Evolutionary conservation across 139 green algal species (phyloP).

Genomic region (Coelastrella sp.): DNA sequence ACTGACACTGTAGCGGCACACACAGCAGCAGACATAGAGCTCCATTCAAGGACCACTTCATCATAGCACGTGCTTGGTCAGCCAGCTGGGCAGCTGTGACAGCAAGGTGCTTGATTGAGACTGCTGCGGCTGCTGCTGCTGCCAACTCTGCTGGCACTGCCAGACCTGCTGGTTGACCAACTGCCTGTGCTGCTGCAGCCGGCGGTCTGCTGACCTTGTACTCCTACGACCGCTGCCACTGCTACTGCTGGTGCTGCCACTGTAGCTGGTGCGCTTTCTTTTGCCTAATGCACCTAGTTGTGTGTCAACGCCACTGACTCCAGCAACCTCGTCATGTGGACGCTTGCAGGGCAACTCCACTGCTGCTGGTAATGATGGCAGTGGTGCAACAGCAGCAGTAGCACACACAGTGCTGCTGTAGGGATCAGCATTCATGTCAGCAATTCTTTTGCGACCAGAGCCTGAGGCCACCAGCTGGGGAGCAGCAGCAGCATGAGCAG

Average conservation of each 20-base stretch:
- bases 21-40: neutral
- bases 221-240: too few relatives aligned
- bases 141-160: too few relatives aligned
- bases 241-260: neutral
- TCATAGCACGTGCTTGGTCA: slow-evolving; percentile 1
- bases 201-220: too few relatives aligned
- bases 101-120: neutral
- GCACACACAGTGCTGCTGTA: too few relatives aligned
- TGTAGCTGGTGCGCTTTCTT: neutral
- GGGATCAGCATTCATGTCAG: too few relatives aligned
- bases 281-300: too few relatives aligned
- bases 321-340: too few relatives aligned
- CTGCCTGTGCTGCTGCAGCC: neutral
- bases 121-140: slow-evolving; percentile 3
- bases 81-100: slow-evolving; percentile 7
- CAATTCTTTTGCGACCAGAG: too few relatives aligned
- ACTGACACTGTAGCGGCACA: too few relatives aligned
- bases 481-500: neutral
- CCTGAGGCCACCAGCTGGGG: neutral
- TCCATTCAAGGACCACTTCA: slow-evolving; percentile 8
- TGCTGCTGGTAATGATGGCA: slow-evolving; percentile 26
- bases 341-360: too few relatives aligned
- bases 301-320: too few relatives aligned
- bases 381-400: too few relatives aligned
- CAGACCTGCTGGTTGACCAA: slow-evolving; percentile 8